phyloP scores from a whole-genome alignment of 2,329 filamentous ascomycete species.

The Penicillium sp. region DNA sequence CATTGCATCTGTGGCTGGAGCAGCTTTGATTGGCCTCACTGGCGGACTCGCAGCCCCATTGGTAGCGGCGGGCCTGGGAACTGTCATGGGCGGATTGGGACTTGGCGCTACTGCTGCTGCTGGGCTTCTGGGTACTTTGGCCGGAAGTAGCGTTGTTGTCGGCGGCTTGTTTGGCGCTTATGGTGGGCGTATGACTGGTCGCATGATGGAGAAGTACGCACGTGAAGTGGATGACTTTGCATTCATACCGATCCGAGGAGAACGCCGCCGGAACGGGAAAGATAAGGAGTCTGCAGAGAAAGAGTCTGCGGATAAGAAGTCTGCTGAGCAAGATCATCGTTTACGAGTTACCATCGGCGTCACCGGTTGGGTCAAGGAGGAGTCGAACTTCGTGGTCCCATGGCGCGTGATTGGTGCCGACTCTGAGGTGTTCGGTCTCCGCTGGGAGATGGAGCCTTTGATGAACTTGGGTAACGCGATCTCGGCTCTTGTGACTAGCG shows the following conservation, averaged over 20 bases:
- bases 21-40: conserved; percentile 79
- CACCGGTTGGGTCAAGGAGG: conserved; percentile 73
- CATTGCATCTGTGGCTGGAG: conserved; percentile 81
- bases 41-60: conserved; percentile 75
- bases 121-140: conserved; percentile 73
- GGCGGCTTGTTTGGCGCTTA: conserved; percentile 92
- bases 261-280: conserved; percentile 42
- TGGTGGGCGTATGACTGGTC: conserved; percentile 74
- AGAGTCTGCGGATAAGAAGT: conserved; percentile 42
- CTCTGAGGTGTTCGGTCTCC: conserved; percentile 76
- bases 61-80: conserved; percentile 74
- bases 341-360: conserved; percentile 81
- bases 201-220: conserved; percentile 85
- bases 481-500: conserved; percentile 71
- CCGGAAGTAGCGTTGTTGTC: conserved; percentile 74
- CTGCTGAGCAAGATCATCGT: conserved; percentile 56
- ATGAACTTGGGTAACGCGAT: conserved; percentile 75
- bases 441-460: conserved; percentile 78
- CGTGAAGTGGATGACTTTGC: conserved; percentile 86
- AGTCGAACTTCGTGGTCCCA: conserved; percentile 68
- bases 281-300: conserved; percentile 44
- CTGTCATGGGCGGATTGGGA: conserved; percentile 72
- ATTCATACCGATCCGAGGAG: conserved; percentile 69
- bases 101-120: conserved; percentile 72
- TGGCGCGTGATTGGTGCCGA: conserved; percentile 74